phyloP scores from a whole-genome alignment of 2,329 filamentous ascomycete species.

The Triangularia verruculosa region DNA sequence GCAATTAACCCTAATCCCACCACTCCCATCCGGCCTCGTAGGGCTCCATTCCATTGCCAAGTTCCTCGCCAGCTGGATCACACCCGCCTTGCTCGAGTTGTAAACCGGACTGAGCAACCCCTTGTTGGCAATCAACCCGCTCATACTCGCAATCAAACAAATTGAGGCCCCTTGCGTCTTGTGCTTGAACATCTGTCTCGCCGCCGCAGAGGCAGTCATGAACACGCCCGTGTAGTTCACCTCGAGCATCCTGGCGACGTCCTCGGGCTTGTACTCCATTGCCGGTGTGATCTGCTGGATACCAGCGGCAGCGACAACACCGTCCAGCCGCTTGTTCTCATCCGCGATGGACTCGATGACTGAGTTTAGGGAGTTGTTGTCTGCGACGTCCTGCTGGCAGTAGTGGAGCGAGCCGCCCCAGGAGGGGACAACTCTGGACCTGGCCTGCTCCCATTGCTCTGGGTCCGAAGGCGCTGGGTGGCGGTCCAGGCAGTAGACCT shows the following conservation, averaged over 20 bases:
- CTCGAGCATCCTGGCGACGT: slow-evolving; percentile 74
- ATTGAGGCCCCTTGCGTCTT: slow-evolving; percentile 56
- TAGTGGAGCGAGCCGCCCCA: slow-evolving; percentile 68
- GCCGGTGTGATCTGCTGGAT: slow-evolving; percentile 82
- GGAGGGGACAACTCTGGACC: slow-evolving; percentile 61
- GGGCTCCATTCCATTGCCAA: slow-evolving; percentile 65
- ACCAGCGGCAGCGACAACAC: slow-evolving; percentile 66
- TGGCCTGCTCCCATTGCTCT: slow-evolving; percentile 50
- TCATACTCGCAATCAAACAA: slow-evolving; percentile 67
- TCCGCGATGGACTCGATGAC: slow-evolving; percentile 67
- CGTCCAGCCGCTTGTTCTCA: slow-evolving; percentile 70
- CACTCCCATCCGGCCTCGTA: slow-evolving; percentile 41
- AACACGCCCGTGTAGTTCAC: slow-evolving; percentile 82
- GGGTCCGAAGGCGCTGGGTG: slow-evolving; percentile 49
- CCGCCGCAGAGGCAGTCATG: slow-evolving; percentile 83
- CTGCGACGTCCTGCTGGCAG: slow-evolving; percentile 74
- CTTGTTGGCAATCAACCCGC: slow-evolving; percentile 62
- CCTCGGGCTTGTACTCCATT: slow-evolving; percentile 73
- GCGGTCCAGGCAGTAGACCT: slow-evolving; percentile 63
- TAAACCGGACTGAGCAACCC: slow-evolving; percentile 61
- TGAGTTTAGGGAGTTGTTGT: slow-evolving; percentile 64
- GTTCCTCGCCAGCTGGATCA: slow-evolving; percentile 67
- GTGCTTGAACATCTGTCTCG: slow-evolving; percentile 65
- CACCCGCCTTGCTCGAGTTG: slow-evolving; percentile 72
- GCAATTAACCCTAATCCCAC: slow-evolving; percentile 76